Percentiles rank a stretch among this genome's conserved stretches.
Evolutionary conservation across 768 basidiomycete genomes (phyloP).

Genomic region (Favolaschia claudopus): DNA sequence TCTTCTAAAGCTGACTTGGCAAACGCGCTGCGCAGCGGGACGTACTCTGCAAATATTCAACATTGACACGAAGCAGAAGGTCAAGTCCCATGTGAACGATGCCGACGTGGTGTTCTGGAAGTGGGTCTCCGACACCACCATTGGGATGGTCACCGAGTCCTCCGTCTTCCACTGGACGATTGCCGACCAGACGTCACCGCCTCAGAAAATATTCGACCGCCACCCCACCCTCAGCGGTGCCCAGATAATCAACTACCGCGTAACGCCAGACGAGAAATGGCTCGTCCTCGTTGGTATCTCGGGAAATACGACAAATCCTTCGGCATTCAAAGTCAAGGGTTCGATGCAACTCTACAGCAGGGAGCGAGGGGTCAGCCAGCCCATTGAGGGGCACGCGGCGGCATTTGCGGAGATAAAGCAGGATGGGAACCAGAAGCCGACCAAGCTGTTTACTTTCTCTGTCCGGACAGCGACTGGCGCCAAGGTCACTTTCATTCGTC

Average conservation of each 20-base stretch:
- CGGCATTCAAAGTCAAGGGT: constrained; percentile 98
- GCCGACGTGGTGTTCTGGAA: constrained; percentile 99
- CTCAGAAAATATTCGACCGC: constrained; percentile 95
- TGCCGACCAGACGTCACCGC: constrained; percentile 74
- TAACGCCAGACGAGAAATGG: constrained; percentile 95
- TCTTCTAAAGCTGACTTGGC: constrained; percentile 14
- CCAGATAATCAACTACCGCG: constrained; percentile 98
- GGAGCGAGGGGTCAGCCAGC: constrained; percentile 93
- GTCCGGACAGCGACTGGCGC: constrained; percentile 97
- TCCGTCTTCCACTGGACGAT: constrained; percentile 94
- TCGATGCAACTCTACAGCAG: constrained; percentile 96
- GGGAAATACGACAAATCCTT: constrained; percentile 89
- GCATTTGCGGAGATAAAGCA: constrained; percentile 92
- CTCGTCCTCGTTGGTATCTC: constrained; percentile 95
- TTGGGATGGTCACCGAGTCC: constrained; percentile 95
- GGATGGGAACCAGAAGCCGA: constrained; percentile 84
- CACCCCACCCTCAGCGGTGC: constrained; percentile 93
- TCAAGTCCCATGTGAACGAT: constrained; percentile 92
- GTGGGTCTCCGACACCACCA: constrained; percentile 90
- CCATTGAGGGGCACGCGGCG: constrained; percentile 98
- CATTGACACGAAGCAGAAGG: constrained; percentile 96
- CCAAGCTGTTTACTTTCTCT: constrained; percentile 94
- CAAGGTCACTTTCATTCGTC: constrained; percentile 68
- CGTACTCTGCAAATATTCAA: constrained; percentile 98
- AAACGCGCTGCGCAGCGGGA: constrained; percentile 65